Conservation (phyloP, 192 early-diverging fungal genomes). For the Helicostylum pulchrum region DNA sequence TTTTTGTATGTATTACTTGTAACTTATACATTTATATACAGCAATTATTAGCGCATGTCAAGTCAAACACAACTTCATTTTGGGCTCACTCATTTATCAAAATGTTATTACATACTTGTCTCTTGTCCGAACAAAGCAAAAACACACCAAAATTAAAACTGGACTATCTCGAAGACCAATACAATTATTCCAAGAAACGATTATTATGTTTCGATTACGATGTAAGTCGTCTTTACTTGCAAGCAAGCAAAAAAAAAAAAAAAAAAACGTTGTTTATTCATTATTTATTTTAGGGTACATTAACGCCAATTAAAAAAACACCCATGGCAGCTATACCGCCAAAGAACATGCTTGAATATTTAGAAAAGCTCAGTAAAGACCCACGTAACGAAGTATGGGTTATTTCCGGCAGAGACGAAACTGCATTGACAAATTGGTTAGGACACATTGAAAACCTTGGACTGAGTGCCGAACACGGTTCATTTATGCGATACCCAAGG, state of each 20-base stretch:
- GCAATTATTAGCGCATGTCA: slow-evolving; percentile 75
- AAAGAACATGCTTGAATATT: slow-evolving; percentile 74
- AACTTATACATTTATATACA: neutral
- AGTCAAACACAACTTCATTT: slow-evolving; percentile 77
- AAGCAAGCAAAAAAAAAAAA: neutral
- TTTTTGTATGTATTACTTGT: neutral
- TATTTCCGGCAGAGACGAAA: slow-evolving; percentile 89
- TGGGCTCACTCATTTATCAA: slow-evolving; percentile 87
- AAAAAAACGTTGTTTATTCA: neutral
- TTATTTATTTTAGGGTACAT: slow-evolving; percentile 66
- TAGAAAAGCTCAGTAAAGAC: slow-evolving; percentile 66
- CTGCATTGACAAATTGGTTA: slow-evolving; percentile 83
- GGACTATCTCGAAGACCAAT: slow-evolving; percentile 57
- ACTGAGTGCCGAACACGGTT: slow-evolving; percentile 92
- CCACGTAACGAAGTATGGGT: slow-evolving; percentile 84
- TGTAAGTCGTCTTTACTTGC: slow-evolving; percentile 38
- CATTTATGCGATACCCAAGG: slow-evolving; percentile 82
- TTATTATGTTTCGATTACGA: slow-evolving; percentile 96
- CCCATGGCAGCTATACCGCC: slow-evolving; percentile 84
- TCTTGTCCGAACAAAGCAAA: slow-evolving; percentile 46
- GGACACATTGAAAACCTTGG: slow-evolving; percentile 77
- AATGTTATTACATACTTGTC: slow-evolving; percentile 61
- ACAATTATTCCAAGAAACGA: slow-evolving; percentile 62
- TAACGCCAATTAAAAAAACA: slow-evolving; percentile 89
- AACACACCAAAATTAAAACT: slow-evolving; percentile 44